These are phyloP conservation scores for Eruca vesicaria DNA, from an alignment of 441 rosid species.

Conservation along the genomic window DNA sequence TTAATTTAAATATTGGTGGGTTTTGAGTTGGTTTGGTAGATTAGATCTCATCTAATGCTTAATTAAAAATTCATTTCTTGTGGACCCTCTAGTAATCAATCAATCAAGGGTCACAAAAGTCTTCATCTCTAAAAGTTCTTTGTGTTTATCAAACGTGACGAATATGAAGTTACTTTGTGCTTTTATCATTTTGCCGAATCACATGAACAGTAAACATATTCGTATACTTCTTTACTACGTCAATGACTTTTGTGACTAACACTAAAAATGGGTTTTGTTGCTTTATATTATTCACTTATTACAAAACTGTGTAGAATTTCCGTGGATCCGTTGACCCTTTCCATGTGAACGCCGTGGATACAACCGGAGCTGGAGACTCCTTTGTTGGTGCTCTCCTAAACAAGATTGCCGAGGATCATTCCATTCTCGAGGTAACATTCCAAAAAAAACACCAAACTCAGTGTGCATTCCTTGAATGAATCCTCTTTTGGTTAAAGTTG, in stretches of 20 bases:
- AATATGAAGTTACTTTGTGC: slow-evolving; percentile 8
- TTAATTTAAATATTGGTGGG: slow-evolving; percentile 1
- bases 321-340: slow-evolving; percentile 77
- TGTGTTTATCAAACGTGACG: not conserved
- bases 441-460: not conserved
- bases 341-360: slow-evolving; percentile 81
- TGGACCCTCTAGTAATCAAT: slow-evolving; percentile 25
- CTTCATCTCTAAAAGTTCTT: slow-evolving; percentile 12
- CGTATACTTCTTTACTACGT: slow-evolving; percentile 15
- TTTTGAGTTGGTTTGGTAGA: slow-evolving; percentile 31
- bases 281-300: too few relatives aligned
- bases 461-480: not conserved
- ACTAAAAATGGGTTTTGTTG: not conserved
- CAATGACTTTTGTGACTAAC: not conserved
- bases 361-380: slow-evolving; percentile 97
- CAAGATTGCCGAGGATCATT: slow-evolving; percentile 74
- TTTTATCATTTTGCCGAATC: slow-evolving; percentile 24
- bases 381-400: slow-evolving; percentile 81
- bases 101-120: slow-evolving; percentile 8
- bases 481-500: not conserved
- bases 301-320: slow-evolving; percentile 50
- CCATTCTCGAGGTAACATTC: slow-evolving; percentile 60
- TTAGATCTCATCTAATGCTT: slow-evolving; percentile 37
- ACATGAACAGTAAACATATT: slow-evolving; percentile 24
- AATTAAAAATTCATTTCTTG: slow-evolving; percentile 4